These are phyloP conservation scores for Pythium folliculosum DNA, from an alignment of 352 stramenopile genomes.

Conservation along the genomic window DNA sequence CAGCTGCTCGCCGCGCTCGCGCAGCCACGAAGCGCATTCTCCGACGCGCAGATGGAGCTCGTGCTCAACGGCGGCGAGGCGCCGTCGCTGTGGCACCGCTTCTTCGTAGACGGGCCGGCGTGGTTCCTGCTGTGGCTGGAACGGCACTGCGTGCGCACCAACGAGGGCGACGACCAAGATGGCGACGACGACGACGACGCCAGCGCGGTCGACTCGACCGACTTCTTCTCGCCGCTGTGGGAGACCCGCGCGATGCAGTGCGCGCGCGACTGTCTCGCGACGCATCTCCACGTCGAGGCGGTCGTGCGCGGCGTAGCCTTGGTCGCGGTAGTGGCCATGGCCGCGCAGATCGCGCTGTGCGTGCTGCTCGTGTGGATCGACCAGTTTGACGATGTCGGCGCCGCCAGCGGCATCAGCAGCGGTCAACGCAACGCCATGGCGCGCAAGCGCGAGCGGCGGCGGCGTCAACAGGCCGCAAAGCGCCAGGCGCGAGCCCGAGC, in stretches of 20 bases:
- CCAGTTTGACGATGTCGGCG: slow-evolving; percentile 9
- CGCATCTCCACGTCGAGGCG: slow-evolving; percentile 8
- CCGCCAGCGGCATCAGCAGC: neutral
- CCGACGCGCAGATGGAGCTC: slow-evolving; percentile 14
- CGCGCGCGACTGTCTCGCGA: slow-evolving; percentile 1
- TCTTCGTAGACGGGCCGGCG: slow-evolving; percentile 48
- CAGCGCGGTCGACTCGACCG: slow-evolving; percentile 23
- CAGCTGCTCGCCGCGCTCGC: slow-evolving; percentile 24
- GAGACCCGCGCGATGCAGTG: neutral
- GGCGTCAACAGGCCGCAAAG: neutral
- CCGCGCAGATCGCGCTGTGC: slow-evolving; percentile 16
- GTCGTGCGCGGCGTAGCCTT: slow-evolving; percentile 10
- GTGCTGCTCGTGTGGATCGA: slow-evolving; percentile 14
- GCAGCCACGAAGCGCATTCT: slow-evolving; percentile 21
- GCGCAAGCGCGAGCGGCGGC: slow-evolving; percentile 15
- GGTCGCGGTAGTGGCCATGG: slow-evolving; percentile 1
- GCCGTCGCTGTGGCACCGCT: slow-evolving; percentile 51
- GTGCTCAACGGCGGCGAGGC: slow-evolving; percentile 44
- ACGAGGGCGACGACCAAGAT: neutral
- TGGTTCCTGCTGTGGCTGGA: slow-evolving; percentile 49
- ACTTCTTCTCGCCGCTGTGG: slow-evolving; percentile 41
- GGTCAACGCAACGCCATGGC: neutral
- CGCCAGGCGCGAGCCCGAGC: neutral
- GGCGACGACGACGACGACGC: neutral
- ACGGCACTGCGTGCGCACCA: slow-evolving; percentile 21